Conservation (phyloP, 176 grass and related monocot genomes). For the Pontederia crassipes region DNA sequence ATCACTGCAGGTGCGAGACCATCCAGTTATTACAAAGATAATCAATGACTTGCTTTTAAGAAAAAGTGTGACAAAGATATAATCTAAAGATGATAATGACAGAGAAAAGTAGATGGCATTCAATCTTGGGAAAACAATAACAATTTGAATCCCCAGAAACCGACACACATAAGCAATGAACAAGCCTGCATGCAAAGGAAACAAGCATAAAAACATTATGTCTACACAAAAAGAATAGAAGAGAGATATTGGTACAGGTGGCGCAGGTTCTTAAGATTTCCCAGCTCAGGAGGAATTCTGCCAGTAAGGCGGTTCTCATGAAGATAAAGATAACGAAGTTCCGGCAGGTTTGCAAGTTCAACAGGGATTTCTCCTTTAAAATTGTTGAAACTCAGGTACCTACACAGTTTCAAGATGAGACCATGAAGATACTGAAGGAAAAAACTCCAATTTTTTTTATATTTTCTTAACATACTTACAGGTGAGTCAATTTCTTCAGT, state of each 20-base stretch:
- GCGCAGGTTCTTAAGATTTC: conserved; percentile 67
- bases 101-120: not conserved
- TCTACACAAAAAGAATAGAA: conserved; percentile 1
- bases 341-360: conserved; percentile 84
- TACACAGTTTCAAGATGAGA: conserved; percentile 25
- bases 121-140: not conserved
- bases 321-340: conserved; percentile 81
- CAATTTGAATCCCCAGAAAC: not conserved
- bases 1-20: conserved; percentile 36
- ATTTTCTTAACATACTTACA: conserved; percentile 41
- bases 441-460: conserved; percentile 5
- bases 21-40: conserved; percentile 10
- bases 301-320: conserved; percentile 79
- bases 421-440: conserved; percentile 3
- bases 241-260: conserved; percentile 50
- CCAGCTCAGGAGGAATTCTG: conserved; percentile 63
- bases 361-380: conserved; percentile 92
- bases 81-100: not conserved
- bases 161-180: not conserved
- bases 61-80: not conserved
- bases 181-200: not conserved
- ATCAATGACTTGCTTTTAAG: conserved; percentile 11
- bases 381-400: conserved; percentile 95
- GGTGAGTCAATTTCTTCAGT: conserved; percentile 75
- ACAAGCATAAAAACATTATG: conserved; percentile 6